phyloP scores from a whole-genome alignment of 805 yeast genomes.

The Candida stauntonica region DNA sequence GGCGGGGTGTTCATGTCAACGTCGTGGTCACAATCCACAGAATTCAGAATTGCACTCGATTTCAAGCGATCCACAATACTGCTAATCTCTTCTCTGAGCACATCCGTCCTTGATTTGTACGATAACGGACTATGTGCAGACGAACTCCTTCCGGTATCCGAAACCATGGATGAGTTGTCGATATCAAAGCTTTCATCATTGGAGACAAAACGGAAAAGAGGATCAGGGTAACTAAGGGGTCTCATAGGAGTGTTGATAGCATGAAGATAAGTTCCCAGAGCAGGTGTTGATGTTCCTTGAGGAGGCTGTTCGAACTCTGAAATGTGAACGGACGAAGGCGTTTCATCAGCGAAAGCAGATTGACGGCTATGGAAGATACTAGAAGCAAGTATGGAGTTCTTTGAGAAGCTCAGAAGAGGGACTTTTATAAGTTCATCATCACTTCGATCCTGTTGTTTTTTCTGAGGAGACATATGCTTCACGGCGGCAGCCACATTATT shows the following conservation, averaged over 20 bases:
- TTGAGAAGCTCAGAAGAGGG: slow-evolving; percentile 1
- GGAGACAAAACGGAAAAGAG: slow-evolving; percentile 19
- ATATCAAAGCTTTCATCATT: slow-evolving; percentile 9
- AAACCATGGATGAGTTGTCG: slow-evolving; percentile 6
- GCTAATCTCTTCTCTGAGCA: slow-evolving; percentile 21
- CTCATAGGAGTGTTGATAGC: slow-evolving; percentile 5
- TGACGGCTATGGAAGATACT: not conserved
- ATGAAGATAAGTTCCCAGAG: slow-evolving; percentile 8
- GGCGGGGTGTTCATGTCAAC: not conserved
- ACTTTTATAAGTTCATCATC: not conserved
- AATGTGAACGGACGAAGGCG: slow-evolving; percentile 23
- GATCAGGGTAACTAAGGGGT: slow-evolving; percentile 18
- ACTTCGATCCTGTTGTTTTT: not conserved
- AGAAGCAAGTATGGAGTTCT: slow-evolving; percentile 3
- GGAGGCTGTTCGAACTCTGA: slow-evolving; percentile 28
- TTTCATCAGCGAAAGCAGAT: not conserved
- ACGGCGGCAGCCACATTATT: slow-evolving; percentile 13
- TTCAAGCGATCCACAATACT: slow-evolving; percentile 12
- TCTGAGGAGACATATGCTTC: slow-evolving; percentile 14
- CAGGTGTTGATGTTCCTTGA: slow-evolving; percentile 27
- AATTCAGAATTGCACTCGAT: slow-evolving; percentile 3
- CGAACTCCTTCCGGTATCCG: slow-evolving; percentile 2
- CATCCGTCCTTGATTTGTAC: slow-evolving; percentile 2
- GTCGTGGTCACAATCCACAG: not conserved
- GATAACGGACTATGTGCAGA: slow-evolving; percentile 7